Conservation (phyloP, 768 basidiomycete genomes). For the Tubosaeta brunneosetosa region DNA sequence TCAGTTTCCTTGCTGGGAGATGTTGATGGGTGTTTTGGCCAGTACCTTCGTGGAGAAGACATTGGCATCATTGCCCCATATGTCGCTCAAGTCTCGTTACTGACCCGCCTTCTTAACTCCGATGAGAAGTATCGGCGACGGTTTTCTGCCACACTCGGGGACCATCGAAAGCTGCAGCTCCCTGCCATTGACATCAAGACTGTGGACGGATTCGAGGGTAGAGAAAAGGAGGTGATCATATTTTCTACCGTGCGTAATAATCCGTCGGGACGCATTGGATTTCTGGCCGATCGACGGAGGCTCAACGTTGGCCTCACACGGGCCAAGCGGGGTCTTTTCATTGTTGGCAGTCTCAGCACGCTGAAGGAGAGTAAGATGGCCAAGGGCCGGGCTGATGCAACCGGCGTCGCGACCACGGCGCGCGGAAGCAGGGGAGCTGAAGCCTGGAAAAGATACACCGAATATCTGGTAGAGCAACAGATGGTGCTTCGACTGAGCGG, state of each 20-base stretch:
- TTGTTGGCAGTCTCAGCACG: conserved; percentile 70
- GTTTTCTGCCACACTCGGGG: conserved; percentile 59
- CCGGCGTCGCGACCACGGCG: neutral
- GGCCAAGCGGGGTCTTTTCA: conserved; percentile 79
- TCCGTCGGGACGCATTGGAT: conserved; percentile 71
- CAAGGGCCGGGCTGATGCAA: conserved; percentile 16
- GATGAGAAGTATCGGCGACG: conserved; percentile 49
- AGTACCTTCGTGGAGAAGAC: conserved; percentile 64
- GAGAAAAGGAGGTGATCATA: conserved; percentile 89
- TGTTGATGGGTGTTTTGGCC: conserved; percentile 7
- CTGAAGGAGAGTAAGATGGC: conserved; percentile 45
- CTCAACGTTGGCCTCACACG: conserved; percentile 90
- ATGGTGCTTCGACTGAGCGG: conserved; percentile 49
- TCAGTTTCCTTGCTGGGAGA: neutral
- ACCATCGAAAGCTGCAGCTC: conserved; percentile 61
- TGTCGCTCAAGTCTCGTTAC: conserved; percentile 74
- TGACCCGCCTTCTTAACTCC: conserved; percentile 60
- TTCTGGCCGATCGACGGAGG: conserved; percentile 79
- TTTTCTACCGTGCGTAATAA: conserved; percentile 92
- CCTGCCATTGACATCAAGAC: conserved; percentile 79
- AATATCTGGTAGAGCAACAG: conserved; percentile 48
- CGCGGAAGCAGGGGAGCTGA: conserved; percentile 29
- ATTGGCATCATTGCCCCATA: conserved; percentile 95
- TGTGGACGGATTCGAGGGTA: conserved; percentile 91
- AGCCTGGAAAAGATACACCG: conserved; percentile 59